Evolutionary conservation across 2,329 filamentous ascomycete genomes (phyloP).

Genomic region (Amylocarpus encephaloides): DNA sequence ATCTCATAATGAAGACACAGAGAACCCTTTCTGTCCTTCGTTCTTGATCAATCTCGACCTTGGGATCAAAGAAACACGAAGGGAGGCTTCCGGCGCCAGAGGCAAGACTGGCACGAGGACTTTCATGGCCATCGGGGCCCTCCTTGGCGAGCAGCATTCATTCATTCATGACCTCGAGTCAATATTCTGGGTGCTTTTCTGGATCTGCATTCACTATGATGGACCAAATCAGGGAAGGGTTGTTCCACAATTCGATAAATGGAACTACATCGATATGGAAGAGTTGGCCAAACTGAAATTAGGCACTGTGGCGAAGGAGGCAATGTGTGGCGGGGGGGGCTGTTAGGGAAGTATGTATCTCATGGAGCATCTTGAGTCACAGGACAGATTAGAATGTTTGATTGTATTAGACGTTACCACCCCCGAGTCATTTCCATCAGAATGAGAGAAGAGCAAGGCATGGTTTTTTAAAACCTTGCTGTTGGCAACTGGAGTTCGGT

Average conservation of each 20-base stretch:
- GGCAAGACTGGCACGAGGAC: conserved; percentile 35
- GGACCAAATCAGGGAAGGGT: conserved; percentile 20
- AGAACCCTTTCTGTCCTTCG: conserved; percentile 33
- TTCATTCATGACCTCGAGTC: conserved; percentile 39
- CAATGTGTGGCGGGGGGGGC: no score
- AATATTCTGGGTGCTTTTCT: conserved; percentile 39
- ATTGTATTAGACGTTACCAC: no score
- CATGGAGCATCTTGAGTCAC: no score
- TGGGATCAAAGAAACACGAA: conserved; percentile 31
- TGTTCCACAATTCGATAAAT: conserved; percentile 30
- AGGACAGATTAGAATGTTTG: no score
- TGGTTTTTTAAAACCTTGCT: no score
- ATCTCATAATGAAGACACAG: conserved; percentile 40
- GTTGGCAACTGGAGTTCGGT: no score
- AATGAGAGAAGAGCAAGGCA: no score
- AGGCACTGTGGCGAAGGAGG: conserved; percentile 12
- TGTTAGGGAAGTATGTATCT: no score
- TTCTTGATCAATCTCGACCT: conserved; percentile 36
- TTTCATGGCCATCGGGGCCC: conserved; percentile 37
- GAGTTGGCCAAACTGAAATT: conserved; percentile 14
- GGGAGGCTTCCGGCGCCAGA: conserved; percentile 30
- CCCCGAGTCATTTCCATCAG: no score
- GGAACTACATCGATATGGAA: conserved; percentile 33
- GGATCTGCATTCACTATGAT: conserved; percentile 34
- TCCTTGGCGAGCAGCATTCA: conserved; percentile 33